Percentiles rank a stretch among this genome's conserved stretches.
Evolutionary conservation across 2,329 filamentous ascomycete species (phyloP).

Genomic region (Fusarium avenaceum): DNA sequence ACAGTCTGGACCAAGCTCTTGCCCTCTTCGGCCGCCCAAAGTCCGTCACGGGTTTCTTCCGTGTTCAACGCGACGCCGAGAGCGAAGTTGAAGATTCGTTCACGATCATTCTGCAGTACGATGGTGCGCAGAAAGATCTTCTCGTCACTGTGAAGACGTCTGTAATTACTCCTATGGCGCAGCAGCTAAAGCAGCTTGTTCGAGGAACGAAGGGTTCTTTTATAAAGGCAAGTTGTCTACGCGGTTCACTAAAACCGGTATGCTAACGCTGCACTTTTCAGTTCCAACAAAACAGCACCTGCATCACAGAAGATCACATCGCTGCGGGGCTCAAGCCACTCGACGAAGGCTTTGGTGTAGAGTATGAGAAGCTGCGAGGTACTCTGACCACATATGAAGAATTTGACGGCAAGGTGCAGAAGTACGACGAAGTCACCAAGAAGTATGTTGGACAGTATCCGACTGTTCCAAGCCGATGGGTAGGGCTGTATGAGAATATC

Average conservation of each 20-base stretch:
- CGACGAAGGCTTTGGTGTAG: conserved; percentile 37
- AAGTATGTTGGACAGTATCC: conserved; percentile 56
- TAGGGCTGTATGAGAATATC: conserved; percentile 58
- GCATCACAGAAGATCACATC: conserved; percentile 50
- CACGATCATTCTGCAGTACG: conserved; percentile 72
- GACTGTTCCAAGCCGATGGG: conserved; percentile 56
- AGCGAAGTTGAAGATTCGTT: conserved; percentile 60
- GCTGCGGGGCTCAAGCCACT: conserved; percentile 24
- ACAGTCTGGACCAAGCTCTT: conserved; percentile 44
- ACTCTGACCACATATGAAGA: conserved; percentile 55
- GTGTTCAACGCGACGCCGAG: conserved; percentile 34
- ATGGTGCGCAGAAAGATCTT: conserved; percentile 52
- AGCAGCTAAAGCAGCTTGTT: conserved; percentile 39
- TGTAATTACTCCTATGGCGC: conserved; percentile 31
- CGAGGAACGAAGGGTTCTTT: conserved; percentile 43
- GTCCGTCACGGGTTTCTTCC: conserved; percentile 44
- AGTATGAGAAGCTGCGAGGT: conserved; percentile 41
- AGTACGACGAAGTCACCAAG: conserved; percentile 48
- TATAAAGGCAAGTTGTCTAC: conserved; percentile 23
- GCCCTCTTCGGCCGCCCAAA: conserved; percentile 31
- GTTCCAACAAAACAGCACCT: conserved; percentile 62
- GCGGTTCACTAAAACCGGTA: too few species aligned
- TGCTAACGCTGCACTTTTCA: conserved; percentile 54
- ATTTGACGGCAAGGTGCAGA: conserved; percentile 52
- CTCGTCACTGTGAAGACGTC: conserved; percentile 43